phyloP scores from a whole-genome alignment of 495 filamentous ascomycete genomes.

The Neurospora africana region DNA sequence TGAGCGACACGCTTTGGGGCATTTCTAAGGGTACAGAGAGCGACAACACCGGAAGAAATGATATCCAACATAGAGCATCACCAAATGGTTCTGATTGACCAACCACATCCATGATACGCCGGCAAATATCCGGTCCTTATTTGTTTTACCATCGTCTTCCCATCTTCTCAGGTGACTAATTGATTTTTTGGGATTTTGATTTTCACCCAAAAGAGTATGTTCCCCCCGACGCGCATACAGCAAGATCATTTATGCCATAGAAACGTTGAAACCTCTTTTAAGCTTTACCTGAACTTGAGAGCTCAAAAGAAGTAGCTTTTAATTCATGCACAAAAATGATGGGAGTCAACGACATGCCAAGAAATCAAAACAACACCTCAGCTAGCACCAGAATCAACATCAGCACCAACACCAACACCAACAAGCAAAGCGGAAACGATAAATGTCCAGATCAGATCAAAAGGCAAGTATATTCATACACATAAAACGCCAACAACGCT shows the following conservation, averaged over 20 bases:
- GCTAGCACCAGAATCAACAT: not conserved
- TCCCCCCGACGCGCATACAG: not conserved
- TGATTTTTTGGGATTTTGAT: not conserved
- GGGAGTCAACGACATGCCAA: not conserved
- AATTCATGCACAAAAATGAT: not conserved
- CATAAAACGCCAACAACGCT: not conserved
- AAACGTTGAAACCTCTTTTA: not conserved
- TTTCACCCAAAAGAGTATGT: not conserved
- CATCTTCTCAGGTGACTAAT: not conserved
- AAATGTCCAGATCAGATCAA: not conserved
- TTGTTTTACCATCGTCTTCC: not conserved
- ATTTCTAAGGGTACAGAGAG: not conserved
- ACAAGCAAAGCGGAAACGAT: not conserved
- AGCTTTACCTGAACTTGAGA: too few species aligned
- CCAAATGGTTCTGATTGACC: not conserved
- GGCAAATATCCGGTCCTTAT: not conserved
- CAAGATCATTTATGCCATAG: not conserved
- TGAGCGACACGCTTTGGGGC: not conserved
- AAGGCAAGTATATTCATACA: not conserved
- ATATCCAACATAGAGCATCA: not conserved
- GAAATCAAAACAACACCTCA: not conserved
- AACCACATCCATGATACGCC: not conserved
- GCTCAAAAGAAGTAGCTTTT: not conserved
- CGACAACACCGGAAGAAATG: not conserved
- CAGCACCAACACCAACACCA: not conserved